Conservation (phyloP, 208 protist species). For the Leishmania guyanensis region DNA sequence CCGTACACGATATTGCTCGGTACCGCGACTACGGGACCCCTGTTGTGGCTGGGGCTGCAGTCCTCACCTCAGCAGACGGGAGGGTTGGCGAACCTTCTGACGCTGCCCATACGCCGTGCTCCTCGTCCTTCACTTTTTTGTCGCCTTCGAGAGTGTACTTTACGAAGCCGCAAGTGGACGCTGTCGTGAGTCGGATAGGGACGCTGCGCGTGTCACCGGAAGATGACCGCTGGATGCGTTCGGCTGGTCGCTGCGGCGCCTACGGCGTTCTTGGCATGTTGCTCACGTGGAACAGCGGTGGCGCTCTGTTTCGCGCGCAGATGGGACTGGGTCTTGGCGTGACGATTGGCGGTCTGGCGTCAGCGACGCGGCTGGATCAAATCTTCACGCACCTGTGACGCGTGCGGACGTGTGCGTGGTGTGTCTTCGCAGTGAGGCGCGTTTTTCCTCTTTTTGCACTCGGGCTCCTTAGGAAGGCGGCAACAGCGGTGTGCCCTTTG, state of each 20-base stretch:
- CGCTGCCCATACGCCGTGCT: not conserved
- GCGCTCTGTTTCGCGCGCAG: constrained; percentile 47
- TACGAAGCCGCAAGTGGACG: constrained; percentile 68
- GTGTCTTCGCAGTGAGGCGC: not conserved
- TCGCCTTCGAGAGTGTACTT: constrained; percentile 22
- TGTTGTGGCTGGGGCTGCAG: not conserved
- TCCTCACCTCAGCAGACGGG: not conserved
- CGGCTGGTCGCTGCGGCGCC: constrained; percentile 46
- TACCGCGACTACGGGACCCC: constrained; percentile 37
- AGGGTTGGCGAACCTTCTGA: not conserved
- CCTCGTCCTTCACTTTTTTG: not conserved
- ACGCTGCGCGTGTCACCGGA: constrained; percentile 43
- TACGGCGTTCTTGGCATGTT: constrained; percentile 72
- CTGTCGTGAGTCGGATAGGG: constrained; percentile 58
- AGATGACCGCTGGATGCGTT: constrained; percentile 69
- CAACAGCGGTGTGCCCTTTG: not conserved
- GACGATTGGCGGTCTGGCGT: constrained; percentile 42
- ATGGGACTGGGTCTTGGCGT: constrained; percentile 80
- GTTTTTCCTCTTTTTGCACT: not conserved
- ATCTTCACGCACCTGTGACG: constrained; percentile 48
- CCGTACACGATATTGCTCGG: constrained; percentile 33
- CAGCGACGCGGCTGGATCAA: constrained; percentile 62
- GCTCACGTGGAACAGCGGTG: constrained; percentile 74
- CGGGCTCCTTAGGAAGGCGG: not conserved
- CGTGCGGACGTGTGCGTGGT: not conserved